phyloP scores from a whole-genome alignment of 2,329 filamentous ascomycete genomes.

The Venturia carpophila region DNA sequence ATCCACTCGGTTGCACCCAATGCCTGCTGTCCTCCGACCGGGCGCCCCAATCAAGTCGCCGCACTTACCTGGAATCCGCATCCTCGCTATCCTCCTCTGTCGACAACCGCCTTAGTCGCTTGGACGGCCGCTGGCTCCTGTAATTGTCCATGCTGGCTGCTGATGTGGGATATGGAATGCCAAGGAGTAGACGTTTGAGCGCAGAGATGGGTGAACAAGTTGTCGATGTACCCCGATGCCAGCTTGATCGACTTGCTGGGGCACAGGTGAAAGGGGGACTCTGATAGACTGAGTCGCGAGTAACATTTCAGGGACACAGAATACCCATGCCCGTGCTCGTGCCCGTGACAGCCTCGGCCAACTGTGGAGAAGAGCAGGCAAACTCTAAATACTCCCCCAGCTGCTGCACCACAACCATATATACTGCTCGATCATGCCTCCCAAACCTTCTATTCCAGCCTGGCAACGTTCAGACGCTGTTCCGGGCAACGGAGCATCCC shows the following conservation, averaged over 20 bases:
- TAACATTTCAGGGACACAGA: neutral
- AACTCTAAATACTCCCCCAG: neutral
- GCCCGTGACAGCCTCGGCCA: neutral
- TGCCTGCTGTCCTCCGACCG: neutral
- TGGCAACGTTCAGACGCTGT: conserved; percentile 29
- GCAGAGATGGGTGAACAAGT: neutral
- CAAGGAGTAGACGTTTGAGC: neutral
- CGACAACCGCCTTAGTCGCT: conserved; percentile 35
- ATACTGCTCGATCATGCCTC: neutral
- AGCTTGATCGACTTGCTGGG: neutral
- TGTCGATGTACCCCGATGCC: neutral
- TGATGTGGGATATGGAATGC: neutral
- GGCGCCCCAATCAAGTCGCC: neutral
- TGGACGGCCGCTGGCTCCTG: conserved; percentile 25
- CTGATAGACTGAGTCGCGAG: neutral
- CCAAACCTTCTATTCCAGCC: conserved; percentile 25
- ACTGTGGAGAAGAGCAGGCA: neutral
- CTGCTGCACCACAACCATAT: neutral
- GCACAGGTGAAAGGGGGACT: neutral
- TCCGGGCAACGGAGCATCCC: neutral
- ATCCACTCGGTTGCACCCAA: neutral
- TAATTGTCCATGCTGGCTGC: conserved; percentile 10
- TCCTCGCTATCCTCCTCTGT: conserved; percentile 33
- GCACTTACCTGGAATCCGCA: conserved; percentile 17
- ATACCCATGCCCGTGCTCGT: neutral